phyloP scores from a whole-genome alignment of 2,329 filamentous ascomycete species.

The Tolypocladium sp. region DNA sequence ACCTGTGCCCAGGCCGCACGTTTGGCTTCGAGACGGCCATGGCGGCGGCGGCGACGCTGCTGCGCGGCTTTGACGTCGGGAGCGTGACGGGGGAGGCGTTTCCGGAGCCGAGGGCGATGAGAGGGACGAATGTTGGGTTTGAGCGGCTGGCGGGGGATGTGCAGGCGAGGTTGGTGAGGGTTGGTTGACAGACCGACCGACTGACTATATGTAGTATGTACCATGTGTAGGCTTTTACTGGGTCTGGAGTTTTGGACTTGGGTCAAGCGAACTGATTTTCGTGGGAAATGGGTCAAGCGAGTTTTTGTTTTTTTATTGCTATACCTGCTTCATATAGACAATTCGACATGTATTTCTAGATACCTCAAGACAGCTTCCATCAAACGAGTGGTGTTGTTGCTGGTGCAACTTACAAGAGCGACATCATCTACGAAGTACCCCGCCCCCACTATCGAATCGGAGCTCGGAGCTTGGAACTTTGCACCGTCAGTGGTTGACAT shows the following conservation, averaged over 20 bases:
- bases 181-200: neutral
- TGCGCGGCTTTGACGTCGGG: slow-evolving; percentile 17
- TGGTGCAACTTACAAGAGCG: neutral
- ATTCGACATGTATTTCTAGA: neutral
- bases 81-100: slow-evolving; percentile 9
- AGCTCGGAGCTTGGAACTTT: no score
- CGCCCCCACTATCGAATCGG: neutral
- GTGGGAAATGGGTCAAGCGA: neutral
- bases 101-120: slow-evolving; percentile 11
- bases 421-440: neutral
- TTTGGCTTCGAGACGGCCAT: slow-evolving; percentile 20
- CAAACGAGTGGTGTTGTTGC: neutral
- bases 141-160: slow-evolving; percentile 19
- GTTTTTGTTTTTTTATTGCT: neutral
- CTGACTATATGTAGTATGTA: neutral
- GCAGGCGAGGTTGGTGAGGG: slow-evolving; percentile 11
- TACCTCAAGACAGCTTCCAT: neutral
- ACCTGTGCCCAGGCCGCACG: slow-evolving; percentile 19
- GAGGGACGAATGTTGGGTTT: slow-evolving; percentile 20
- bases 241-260: neutral
- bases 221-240: no score
- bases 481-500: no score
- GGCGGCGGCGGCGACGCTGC: slow-evolving; percentile 13
- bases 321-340: neutral
- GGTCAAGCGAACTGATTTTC: neutral